Evolutionary conservation across 176 grass and related monocot genomes (phyloP).

Genomic region (Melocanna baccifera): DNA sequence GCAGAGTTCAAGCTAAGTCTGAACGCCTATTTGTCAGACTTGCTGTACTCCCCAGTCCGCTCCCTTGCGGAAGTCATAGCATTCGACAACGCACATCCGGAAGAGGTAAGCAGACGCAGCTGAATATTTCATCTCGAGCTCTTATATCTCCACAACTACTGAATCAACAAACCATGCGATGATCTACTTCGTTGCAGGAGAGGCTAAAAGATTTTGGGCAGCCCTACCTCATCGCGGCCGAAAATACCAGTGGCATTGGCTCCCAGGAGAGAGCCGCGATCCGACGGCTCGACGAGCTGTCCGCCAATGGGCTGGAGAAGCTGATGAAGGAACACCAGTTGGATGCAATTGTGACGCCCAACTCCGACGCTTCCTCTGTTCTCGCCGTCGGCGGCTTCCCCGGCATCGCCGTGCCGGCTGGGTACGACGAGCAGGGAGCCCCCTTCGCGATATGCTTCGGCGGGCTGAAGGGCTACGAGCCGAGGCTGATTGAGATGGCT

Average conservation of each 20-base stretch:
- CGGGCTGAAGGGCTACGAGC: slow-evolving; percentile 52
- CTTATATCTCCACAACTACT: not conserved
- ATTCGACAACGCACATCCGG: slow-evolving; percentile 37
- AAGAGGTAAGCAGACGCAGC: slow-evolving; percentile 18
- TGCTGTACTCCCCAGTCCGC: slow-evolving; percentile 44
- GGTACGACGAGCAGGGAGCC: slow-evolving; percentile 26
- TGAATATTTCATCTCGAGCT: not conserved
- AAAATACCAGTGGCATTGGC: slow-evolving; percentile 41
- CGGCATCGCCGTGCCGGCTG: slow-evolving; percentile 46
- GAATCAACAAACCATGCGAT: not conserved
- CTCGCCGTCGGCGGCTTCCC: slow-evolving; percentile 47
- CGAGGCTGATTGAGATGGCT: slow-evolving; percentile 53
- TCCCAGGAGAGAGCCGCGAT: not conserved
- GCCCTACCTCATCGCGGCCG: not conserved
- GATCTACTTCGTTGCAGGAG: slow-evolving; percentile 25
- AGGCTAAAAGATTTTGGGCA: slow-evolving; percentile 37
- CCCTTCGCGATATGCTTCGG: slow-evolving; percentile 54
- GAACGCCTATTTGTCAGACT: slow-evolving; percentile 42
- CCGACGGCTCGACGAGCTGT: slow-evolving; percentile 2
- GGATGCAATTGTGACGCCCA: slow-evolving; percentile 39
- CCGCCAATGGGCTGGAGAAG: slow-evolving; percentile 34
- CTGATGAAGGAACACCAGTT: slow-evolving; percentile 38
- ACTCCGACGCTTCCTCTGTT: not conserved
- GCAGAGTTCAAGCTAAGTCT: slow-evolving; percentile 62
- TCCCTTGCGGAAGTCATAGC: slow-evolving; percentile 54